Conservation (phyloP, 352 stramenopile genomes). For the Aphanomyces invadans region DNA sequence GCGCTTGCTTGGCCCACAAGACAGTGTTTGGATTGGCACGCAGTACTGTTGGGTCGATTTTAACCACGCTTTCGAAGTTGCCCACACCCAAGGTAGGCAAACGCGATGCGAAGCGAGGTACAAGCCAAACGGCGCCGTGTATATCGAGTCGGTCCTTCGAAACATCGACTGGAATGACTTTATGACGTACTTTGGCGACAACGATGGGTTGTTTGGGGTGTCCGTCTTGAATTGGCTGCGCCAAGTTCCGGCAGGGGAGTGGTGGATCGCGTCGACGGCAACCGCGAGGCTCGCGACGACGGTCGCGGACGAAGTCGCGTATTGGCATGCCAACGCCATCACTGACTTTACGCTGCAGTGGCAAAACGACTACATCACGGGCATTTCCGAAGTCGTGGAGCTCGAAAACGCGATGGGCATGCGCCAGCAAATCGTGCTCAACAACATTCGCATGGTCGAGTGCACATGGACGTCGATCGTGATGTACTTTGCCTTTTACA, state of each 20-base stretch:
- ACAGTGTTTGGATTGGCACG: background rate
- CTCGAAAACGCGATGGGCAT: conserved; percentile 3
- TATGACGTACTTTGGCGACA: background rate
- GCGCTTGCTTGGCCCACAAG: background rate
- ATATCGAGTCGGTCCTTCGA: conserved; percentile 12
- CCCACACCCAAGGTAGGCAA: conserved; percentile 4
- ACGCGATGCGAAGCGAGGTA: background rate
- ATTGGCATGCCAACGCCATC: background rate
- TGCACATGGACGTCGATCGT: background rate
- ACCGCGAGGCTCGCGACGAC: background rate
- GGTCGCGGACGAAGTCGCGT: background rate
- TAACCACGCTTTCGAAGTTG: conserved; percentile 9
- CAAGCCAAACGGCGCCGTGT: background rate
- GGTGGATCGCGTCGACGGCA: background rate
- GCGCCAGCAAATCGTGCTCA: background rate
- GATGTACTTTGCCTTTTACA: background rate
- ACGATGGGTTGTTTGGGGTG: background rate
- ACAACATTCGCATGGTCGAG: background rate
- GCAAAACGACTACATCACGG: conserved; percentile 13
- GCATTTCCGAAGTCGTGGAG: background rate
- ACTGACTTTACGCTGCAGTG: conserved; percentile 8
- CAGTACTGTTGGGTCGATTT: conserved; percentile 24
- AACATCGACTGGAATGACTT: background rate
- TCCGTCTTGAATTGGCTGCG: background rate
- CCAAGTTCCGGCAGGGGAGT: background rate